Percentiles rank a stretch among this genome's conserved stretches.
phyloP scores from a whole-genome alignment of 2,329 filamentous ascomycete species.

The Phaeosphaeria sp. region DNA sequence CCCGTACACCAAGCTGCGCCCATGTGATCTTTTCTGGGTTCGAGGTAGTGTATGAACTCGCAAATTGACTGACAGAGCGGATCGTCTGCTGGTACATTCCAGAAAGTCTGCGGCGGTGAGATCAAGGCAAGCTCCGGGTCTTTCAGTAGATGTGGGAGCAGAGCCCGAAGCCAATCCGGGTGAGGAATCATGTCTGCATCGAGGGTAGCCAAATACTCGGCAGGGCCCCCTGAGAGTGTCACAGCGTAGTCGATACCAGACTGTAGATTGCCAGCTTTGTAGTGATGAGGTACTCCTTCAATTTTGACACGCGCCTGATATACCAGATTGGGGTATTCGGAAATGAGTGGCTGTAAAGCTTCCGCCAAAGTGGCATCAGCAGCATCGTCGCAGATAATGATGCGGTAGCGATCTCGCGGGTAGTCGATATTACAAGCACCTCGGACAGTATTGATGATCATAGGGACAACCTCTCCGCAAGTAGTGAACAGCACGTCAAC shows the following conservation, averaged over 20 bases:
- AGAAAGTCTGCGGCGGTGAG: slow-evolving; percentile 6
- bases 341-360: slow-evolving; percentile 5
- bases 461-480: slow-evolving; percentile 6
- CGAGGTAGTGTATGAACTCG: slow-evolving; percentile 7
- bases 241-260: slow-evolving; percentile 9
- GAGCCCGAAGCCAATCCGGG: slow-evolving; percentile 7
- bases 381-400: slow-evolving; percentile 8
- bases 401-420: slow-evolving; percentile 5
- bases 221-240: slow-evolving; percentile 2
- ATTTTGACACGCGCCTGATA: slow-evolving; percentile 8
- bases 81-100: slow-evolving; percentile 7
- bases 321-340: slow-evolving; percentile 3
- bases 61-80: slow-evolving; percentile 8
- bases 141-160: slow-evolving; percentile 3
- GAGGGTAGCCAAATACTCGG: slow-evolving; percentile 5
- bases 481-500: slow-evolving; percentile 9
- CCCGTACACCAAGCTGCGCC: slow-evolving; percentile 8
- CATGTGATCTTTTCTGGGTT: slow-evolving; percentile 8
- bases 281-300: slow-evolving; percentile 5
- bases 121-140: slow-evolving; percentile 5
- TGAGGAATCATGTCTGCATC: slow-evolving; percentile 9
- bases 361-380: slow-evolving; percentile 2
- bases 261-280: slow-evolving; percentile 10
- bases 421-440: slow-evolving; percentile 9
- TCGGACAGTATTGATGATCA: slow-evolving; percentile 8